Conservation (phyloP, 2,329 filamentous ascomycete species). For the Fragosphaeria purpurea region DNA sequence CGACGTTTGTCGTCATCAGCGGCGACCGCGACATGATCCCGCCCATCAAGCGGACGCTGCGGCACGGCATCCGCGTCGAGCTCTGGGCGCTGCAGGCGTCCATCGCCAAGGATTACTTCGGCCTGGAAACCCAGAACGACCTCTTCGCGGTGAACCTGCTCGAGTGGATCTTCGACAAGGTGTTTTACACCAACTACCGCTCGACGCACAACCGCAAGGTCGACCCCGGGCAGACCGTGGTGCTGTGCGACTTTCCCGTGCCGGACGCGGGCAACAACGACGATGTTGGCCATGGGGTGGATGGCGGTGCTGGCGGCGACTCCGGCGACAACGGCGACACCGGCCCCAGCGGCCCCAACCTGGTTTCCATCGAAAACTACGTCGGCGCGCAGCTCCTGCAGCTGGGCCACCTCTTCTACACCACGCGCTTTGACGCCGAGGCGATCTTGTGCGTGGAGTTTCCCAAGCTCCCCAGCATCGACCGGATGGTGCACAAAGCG, state of each 20-base stretch:
- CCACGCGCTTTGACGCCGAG: not conserved
- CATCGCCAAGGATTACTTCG: constrained; percentile 14
- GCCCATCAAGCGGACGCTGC: constrained; percentile 12
- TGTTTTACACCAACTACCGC: constrained; percentile 11
- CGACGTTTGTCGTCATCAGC: constrained; percentile 16
- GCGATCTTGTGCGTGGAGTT: constrained; percentile 4
- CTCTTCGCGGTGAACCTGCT: constrained; percentile 8
- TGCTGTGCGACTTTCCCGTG: not conserved
- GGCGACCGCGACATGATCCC: constrained; percentile 19
- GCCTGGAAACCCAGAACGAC: not conserved
- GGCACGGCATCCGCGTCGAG: constrained; percentile 15
- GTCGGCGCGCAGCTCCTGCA: not conserved
- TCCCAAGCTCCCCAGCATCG: not conserved
- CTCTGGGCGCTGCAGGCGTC: constrained; percentile 18
- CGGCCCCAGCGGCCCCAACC: too few relatives aligned
- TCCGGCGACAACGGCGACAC: too few relatives aligned
- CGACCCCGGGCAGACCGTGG: constrained; percentile 1
- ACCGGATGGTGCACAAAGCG: not conserved
- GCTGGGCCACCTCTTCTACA: constrained; percentile 3
- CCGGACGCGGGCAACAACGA: not conserved
- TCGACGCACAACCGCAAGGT: constrained; percentile 5
- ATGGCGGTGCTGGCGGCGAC: not conserved
- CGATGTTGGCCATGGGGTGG: not conserved
- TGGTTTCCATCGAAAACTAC: not conserved
- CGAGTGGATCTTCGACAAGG: constrained; percentile 7